Percentiles rank a stretch among this genome's conserved stretches.
phyloP scores from a whole-genome alignment of 1,284 basidiomycete genomes.

The Malassezia pachydermatis region DNA sequence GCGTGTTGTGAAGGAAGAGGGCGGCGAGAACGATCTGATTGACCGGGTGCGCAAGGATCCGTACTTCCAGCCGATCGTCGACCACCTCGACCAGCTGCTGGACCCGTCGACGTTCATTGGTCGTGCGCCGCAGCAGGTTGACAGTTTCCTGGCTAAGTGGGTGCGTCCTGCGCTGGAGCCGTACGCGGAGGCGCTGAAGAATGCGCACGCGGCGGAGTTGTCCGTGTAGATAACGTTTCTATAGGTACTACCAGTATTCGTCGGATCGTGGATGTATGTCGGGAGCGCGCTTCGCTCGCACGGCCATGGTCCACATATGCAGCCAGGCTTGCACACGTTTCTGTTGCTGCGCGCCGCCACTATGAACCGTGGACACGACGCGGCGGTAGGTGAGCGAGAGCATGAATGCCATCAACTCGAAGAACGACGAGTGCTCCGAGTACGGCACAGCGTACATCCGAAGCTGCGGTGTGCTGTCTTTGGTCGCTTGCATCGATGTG shows the following conservation, averaged over 20 bases:
- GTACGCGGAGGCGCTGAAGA: slow-evolving; percentile 58
- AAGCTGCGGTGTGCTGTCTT: slow-evolving; percentile 60
- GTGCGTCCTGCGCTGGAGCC: slow-evolving; percentile 71
- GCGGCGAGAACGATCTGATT: slow-evolving; percentile 91
- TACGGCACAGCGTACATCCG: slow-evolving; percentile 79
- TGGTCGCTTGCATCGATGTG: slow-evolving; percentile 60
- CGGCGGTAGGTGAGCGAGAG: slow-evolving; percentile 4
- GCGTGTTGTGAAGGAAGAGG: slow-evolving; percentile 85
- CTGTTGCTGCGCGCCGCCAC: slow-evolving; percentile 61
- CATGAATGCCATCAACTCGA: slow-evolving; percentile 13
- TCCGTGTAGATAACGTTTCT: slow-evolving; percentile 22
- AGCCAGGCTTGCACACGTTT: slow-evolving; percentile 42
- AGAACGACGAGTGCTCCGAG: slow-evolving; percentile 68
- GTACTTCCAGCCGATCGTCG: slow-evolving; percentile 57
- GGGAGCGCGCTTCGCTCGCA: slow-evolving; percentile 18
- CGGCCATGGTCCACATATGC: slow-evolving; percentile 35
- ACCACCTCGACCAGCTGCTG: slow-evolving; percentile 50
- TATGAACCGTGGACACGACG: slow-evolving; percentile 53
- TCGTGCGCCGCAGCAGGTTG: slow-evolving; percentile 42
- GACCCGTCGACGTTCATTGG: slow-evolving; percentile 35
- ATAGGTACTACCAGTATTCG: slow-evolving; percentile 23
- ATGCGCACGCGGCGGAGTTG: slow-evolving; percentile 55
- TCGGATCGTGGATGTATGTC: slow-evolving; percentile 13
- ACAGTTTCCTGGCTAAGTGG: slow-evolving; percentile 69
- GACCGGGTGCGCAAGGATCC: slow-evolving; percentile 64